phyloP scores from a whole-genome alignment of 306 rosid genomes.

The Medicago arabica region DNA sequence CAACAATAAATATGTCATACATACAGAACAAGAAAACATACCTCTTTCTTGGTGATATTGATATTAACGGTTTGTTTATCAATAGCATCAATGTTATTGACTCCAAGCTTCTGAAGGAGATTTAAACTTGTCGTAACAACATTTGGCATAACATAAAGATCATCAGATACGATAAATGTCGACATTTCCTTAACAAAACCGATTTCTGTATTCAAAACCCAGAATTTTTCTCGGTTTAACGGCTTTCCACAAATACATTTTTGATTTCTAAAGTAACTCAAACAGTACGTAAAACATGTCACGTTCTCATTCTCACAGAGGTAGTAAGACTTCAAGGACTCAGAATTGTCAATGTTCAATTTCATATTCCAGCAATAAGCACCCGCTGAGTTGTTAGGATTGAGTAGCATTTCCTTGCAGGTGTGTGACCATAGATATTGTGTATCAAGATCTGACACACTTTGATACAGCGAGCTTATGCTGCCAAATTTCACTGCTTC shows the following conservation, averaged over 20 bases:
- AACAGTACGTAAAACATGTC: too few relatives aligned
- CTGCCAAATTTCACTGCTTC: neutral
- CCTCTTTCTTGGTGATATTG: neutral
- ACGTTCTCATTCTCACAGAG: neutral
- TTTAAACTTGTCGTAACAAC: neutral
- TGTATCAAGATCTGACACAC: neutral
- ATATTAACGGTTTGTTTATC: neutral
- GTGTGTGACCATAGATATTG: neutral
- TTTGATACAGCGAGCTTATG: slow-evolving; percentile 12
- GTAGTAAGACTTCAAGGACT: neutral
- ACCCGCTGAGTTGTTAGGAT: neutral
- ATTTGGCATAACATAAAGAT: neutral
- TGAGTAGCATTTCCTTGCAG: neutral
- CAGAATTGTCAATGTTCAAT: neutral
- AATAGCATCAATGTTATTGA: neutral
- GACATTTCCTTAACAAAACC: neutral
- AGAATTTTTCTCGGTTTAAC: too few relatives aligned
- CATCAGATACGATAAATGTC: neutral
- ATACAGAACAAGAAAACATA: too few relatives aligned
- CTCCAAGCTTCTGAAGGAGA: neutral
- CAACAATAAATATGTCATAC: neutral
- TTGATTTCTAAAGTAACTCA: neutral
- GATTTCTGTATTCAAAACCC: too few relatives aligned
- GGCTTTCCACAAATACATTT: neutral
- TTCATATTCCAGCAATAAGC: neutral